Conservation (phyloP, 2,329 filamentous ascomycete species). For the Aspergillus calidoustus region DNA sequence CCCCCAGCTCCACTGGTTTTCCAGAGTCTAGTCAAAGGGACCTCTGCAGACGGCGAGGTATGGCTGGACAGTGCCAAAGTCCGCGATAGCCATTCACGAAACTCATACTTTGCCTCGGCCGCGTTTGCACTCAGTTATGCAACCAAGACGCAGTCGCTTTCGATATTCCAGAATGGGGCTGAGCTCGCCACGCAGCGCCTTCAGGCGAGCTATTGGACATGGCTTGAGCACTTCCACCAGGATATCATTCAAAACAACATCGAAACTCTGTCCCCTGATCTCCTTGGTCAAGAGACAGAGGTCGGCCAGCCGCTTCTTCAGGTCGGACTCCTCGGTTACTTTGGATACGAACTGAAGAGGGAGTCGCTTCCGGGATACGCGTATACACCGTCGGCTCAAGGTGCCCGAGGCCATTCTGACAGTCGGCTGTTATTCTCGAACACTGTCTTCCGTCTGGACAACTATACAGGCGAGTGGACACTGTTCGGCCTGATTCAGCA, state of each 20-base stretch:
- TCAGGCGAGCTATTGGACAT: background rate
- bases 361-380: background rate
- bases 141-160: background rate
- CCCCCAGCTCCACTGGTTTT: background rate
- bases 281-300: background rate
- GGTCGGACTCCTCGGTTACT: background rate
- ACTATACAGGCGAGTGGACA: conserved; percentile 5
- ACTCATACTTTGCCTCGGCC: background rate
- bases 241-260: conserved; percentile 3
- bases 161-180: background rate
- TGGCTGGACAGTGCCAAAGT: conserved; percentile 8
- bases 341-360: conserved; percentile 4
- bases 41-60: background rate
- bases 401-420: background rate
- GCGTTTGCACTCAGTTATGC: conserved; percentile 1
- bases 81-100: conserved; percentile 7
- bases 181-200: background rate
- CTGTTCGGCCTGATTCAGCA: background rate
- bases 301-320: conserved; percentile 3
- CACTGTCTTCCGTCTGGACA: background rate
- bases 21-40: background rate
- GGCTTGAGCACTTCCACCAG: conserved; percentile 2
- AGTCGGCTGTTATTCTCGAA: background rate
- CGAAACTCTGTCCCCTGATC: background rate
- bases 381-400: background rate